A percentile compares a stretch with the other conserved stretches of the same genome.
phyloP scores from a whole-genome alignment of 306 rosid genomes.

The Pterocarpus santalinus region DNA sequence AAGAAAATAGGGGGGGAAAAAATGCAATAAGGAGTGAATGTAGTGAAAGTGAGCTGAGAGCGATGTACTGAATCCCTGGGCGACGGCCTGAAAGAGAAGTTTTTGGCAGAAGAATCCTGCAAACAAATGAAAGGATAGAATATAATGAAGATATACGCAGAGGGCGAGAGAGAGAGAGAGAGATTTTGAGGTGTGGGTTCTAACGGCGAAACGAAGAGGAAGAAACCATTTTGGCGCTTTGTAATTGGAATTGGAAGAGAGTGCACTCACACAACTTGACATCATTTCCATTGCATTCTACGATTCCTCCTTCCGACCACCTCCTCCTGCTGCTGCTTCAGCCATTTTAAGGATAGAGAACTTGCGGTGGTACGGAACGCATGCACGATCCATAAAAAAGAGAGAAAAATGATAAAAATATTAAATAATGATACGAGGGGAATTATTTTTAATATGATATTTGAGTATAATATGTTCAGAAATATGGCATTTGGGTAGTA shows the following conservation, averaged over 20 bases:
- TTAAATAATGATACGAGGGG: too few species aligned
- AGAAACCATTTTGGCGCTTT: conserved; percentile 18
- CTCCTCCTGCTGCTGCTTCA: not conserved
- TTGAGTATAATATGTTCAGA: too few species aligned
- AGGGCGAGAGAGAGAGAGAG: not conserved
- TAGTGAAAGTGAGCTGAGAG: conserved; percentile 46
- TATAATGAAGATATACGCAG: not conserved
- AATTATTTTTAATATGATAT: too few species aligned
- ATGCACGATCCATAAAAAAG: too few species aligned
- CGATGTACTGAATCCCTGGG: conserved; percentile 27
- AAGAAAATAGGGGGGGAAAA: too few species aligned
- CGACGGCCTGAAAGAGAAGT: conserved; percentile 10
- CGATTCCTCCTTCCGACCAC: not conserved
- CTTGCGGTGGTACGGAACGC: too few species aligned
- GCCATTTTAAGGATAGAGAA: not conserved
- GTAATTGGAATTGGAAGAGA: conserved; percentile 12
- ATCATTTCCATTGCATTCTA: not conserved
- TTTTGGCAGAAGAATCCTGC: conserved; percentile 42
- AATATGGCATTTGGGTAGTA: too few species aligned
- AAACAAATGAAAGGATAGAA: not conserved
- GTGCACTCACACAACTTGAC: not conserved
- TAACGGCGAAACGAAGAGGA: conserved; percentile 12
- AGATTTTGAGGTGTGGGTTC: conserved; percentile 9
- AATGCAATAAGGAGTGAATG: not conserved
- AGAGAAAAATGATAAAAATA: too few species aligned